Evolutionary conservation across 345 rosid species (phyloP).

Genomic region (Arabidopsis arenosa): DNA sequence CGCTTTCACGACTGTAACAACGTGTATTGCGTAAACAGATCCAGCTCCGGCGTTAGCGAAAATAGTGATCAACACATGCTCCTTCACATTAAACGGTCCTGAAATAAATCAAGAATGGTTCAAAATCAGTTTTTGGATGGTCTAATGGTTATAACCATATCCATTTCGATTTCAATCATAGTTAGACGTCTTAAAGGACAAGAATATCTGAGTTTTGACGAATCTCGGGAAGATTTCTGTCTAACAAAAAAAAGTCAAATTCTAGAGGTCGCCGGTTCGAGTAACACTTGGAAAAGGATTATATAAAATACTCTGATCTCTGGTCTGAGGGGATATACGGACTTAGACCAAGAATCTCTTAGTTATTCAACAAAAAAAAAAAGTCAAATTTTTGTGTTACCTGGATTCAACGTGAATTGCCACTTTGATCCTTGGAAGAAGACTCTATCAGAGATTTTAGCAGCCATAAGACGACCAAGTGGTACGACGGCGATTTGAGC

Average conservation of each 20-base stretch:
- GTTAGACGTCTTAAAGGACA: too few species aligned
- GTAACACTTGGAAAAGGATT: too few species aligned
- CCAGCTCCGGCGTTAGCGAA: slow-evolving; percentile 99
- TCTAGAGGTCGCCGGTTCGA: too few species aligned
- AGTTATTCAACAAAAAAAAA: background rate
- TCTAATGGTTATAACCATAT: background rate
- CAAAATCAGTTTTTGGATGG: background rate
- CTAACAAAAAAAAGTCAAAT: too few species aligned
- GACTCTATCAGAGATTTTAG: slow-evolving; percentile 66
- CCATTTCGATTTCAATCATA: background rate
- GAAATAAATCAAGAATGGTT: background rate
- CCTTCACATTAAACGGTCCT: slow-evolving; percentile 97
- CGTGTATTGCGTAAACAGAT: slow-evolving; percentile 81
- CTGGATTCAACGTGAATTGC: slow-evolving; percentile 86
- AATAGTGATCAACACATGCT: slow-evolving; percentile 91
- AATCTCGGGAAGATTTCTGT: too few species aligned
- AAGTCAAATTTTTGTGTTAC: background rate
- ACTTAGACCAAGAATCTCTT: too few species aligned
- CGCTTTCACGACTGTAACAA: slow-evolving; percentile 87
- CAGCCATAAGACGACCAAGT: slow-evolving; percentile 89
- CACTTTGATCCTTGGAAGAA: slow-evolving; percentile 70
- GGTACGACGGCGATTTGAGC: slow-evolving; percentile 97
- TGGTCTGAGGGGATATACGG: too few species aligned
- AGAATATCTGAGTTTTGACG: too few species aligned
- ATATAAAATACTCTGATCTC: too few species aligned